phyloP scores from a whole-genome alignment of 2,329 filamentous ascomycete genomes.

The Ascochyta clinopodiicola region DNA sequence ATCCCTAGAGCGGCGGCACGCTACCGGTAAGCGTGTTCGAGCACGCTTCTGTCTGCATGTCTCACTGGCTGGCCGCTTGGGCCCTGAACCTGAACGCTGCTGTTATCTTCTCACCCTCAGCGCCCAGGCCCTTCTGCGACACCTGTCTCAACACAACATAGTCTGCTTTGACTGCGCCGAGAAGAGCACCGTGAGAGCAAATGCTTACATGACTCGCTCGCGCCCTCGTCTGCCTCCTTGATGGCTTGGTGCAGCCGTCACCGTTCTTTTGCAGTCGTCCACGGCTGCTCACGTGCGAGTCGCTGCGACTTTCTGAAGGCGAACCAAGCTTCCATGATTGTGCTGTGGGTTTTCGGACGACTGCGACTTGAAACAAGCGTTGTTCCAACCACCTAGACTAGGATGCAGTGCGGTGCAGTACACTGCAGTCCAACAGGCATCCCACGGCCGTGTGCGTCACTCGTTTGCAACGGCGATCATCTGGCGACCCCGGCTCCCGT shows the following conservation, averaged over 20 bases:
- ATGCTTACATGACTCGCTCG: background rate
- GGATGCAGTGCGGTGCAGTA: background rate
- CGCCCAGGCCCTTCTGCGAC: slow-evolving; percentile 9
- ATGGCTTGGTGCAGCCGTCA: slow-evolving; percentile 2
- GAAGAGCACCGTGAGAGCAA: background rate
- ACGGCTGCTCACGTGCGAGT: slow-evolving; percentile 23
- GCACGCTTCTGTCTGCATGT: slow-evolving; percentile 33
- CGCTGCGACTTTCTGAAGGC: slow-evolving; percentile 29
- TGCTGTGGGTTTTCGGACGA: slow-evolving; percentile 11
- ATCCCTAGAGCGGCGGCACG: background rate
- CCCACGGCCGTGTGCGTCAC: slow-evolving; percentile 33
- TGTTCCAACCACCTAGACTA: slow-evolving; percentile 27
- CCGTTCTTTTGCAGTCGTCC: slow-evolving; percentile 8
- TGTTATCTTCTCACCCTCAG: slow-evolving; percentile 25
- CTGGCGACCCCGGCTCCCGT: slow-evolving; percentile 30
- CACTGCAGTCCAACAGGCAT: background rate
- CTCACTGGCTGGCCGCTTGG: slow-evolving; percentile 36
- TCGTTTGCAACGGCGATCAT: slow-evolving; percentile 41
- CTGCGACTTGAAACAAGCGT: slow-evolving; percentile 44
- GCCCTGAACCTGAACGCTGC: slow-evolving; percentile 16
- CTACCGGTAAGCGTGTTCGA: slow-evolving; percentile 13
- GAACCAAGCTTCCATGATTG: background rate
- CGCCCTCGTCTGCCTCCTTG: background rate
- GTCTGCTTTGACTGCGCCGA: slow-evolving; percentile 1
- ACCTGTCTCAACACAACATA: slow-evolving; percentile 5